Percentiles rank a stretch among this genome's conserved stretches.
Conservation (phyloP, 2,329 filamentous ascomycete genomes). For the Dothistroma pini region DNA sequence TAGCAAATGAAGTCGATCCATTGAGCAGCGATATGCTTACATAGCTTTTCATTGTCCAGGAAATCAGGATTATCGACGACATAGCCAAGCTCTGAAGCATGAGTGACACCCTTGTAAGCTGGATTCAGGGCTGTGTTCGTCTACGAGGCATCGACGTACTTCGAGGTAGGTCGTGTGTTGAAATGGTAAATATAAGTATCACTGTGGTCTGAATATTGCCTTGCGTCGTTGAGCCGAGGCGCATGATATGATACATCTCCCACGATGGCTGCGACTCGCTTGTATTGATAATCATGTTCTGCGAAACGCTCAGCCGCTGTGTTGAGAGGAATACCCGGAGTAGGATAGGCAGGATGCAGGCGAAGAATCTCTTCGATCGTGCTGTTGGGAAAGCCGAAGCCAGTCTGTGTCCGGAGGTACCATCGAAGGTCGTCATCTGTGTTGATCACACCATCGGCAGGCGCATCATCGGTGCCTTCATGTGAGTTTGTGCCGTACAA, state of each 20-base stretch:
- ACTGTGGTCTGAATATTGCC: slow-evolving; percentile 47
- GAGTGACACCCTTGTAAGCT: slow-evolving; percentile 46
- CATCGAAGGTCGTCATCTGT: slow-evolving; percentile 26
- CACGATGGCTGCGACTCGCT: slow-evolving; percentile 52
- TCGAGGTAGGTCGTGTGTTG: slow-evolving; percentile 51
- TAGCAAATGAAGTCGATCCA: slow-evolving; percentile 20
- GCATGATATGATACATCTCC: slow-evolving; percentile 58
- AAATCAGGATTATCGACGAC: slow-evolving; percentile 28
- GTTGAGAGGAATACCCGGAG: slow-evolving; percentile 48
- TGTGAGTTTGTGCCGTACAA: slow-evolving; percentile 63
- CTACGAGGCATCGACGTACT: slow-evolving; percentile 12
- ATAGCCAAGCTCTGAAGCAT: slow-evolving; percentile 52
- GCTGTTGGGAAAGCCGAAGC: slow-evolving; percentile 21
- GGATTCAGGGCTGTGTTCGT: slow-evolving; percentile 28
- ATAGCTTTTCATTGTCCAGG: slow-evolving; percentile 17
- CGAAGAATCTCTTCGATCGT: slow-evolving; percentile 19
- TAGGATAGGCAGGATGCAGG: slow-evolving; percentile 51
- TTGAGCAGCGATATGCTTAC: slow-evolving; percentile 19
- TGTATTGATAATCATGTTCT: slow-evolving; percentile 46
- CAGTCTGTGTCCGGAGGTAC: slow-evolving; percentile 18
- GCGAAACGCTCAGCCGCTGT: slow-evolving; percentile 35
- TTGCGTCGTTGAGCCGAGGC: slow-evolving; percentile 51
- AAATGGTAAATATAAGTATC: slow-evolving; percentile 61
- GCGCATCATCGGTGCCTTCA: slow-evolving; percentile 59
- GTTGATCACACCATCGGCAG: slow-evolving; percentile 54